Conservation (phyloP, 306 rosid species). For the Ormosia semicastrata region DNA sequence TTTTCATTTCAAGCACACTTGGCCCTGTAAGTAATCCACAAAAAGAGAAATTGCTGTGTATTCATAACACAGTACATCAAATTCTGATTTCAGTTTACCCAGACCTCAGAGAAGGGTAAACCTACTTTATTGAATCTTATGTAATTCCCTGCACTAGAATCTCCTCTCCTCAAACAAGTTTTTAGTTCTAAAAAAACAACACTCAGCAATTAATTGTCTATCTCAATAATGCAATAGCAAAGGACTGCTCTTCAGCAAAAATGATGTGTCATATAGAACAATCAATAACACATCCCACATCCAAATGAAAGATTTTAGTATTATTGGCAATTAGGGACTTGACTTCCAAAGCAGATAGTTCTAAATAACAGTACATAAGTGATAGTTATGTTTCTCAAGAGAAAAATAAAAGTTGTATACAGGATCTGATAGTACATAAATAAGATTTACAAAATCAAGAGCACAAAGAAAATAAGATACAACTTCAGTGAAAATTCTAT, state of each 20-base stretch:
- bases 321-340: neutral
- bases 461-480: neutral
- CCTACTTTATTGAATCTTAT: neutral
- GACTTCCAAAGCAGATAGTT: neutral
- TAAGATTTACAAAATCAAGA: neutral
- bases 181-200: neutral
- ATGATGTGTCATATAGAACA: neutral
- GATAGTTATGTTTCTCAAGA: neutral
- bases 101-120: neutral
- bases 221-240: neutral
- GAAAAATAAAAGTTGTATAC: neutral
- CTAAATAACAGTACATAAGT: neutral
- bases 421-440: neutral
- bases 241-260: neutral
- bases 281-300: neutral
- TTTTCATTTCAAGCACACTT: neutral
- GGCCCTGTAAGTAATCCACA: neutral
- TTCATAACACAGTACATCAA: neutral
- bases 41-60: neutral
- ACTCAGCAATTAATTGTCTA: neutral
- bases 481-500: neutral
- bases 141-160: neutral
- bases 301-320: neutral
- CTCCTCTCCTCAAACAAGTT: neutral
- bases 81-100: neutral